A percentile compares a stretch with the other conserved stretches of the same genome.
Conservation (phyloP, 2,329 filamentous ascomycete genomes). For the Aureobasidium sp. region DNA sequence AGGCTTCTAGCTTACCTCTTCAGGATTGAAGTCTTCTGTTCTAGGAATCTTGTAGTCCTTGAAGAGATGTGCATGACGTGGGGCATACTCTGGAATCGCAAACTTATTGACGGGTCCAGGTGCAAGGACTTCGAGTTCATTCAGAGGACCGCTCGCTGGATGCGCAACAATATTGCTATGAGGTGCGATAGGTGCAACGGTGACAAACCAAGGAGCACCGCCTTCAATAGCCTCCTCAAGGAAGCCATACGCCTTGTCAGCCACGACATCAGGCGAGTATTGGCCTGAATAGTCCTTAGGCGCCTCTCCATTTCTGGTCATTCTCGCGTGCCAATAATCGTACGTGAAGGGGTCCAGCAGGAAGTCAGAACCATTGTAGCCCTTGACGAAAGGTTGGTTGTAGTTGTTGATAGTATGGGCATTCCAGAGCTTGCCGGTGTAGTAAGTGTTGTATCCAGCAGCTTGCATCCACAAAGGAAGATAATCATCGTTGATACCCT, state of each 20-base stretch:
- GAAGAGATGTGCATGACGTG: slow-evolving; percentile 53
- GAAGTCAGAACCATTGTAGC: slow-evolving; percentile 49
- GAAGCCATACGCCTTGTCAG: slow-evolving; percentile 52
- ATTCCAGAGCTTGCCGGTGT: slow-evolving; percentile 65
- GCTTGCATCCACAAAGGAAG: slow-evolving; percentile 62
- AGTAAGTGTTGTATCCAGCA: slow-evolving; percentile 63
- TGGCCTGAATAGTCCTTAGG: slow-evolving; percentile 50
- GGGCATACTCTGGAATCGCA: slow-evolving; percentile 37
- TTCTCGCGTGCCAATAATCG: slow-evolving; percentile 57
- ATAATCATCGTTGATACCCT: slow-evolving; percentile 60
- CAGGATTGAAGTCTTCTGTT: slow-evolving; percentile 40
- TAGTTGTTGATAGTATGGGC: slow-evolving; percentile 55
- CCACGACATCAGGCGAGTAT: slow-evolving; percentile 54
- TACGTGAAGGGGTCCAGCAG: slow-evolving; percentile 59
- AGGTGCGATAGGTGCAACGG: slow-evolving; percentile 26
- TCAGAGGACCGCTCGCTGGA: not conserved
- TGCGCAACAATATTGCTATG: slow-evolving; percentile 22
- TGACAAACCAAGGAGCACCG: slow-evolving; percentile 26
- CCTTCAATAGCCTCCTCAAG: slow-evolving; percentile 32
- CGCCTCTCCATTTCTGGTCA: slow-evolving; percentile 50
- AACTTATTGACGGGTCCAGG: slow-evolving; percentile 12
- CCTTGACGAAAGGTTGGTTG: slow-evolving; percentile 48
- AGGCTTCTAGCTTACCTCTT: slow-evolving; percentile 16
- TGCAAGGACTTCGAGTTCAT: slow-evolving; percentile 9
- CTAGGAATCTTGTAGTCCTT: slow-evolving; percentile 48